A percentile compares a stretch with the other conserved stretches of the same genome.
Evolutionary conservation across 2,329 filamentous ascomycete genomes (phyloP).

Genomic region (Diaporthe humulicola): DNA sequence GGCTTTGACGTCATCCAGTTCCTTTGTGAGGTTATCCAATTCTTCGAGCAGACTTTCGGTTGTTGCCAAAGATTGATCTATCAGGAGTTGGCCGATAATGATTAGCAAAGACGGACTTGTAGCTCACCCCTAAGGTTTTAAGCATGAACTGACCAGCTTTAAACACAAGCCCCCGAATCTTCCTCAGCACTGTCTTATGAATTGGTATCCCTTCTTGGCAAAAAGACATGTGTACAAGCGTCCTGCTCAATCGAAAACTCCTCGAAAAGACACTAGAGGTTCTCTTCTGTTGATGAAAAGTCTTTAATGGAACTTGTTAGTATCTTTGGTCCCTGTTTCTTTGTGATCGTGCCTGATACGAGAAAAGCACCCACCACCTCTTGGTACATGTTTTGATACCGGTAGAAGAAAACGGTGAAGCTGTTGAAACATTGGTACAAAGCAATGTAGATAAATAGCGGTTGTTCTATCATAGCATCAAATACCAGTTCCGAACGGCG

Average conservation of each 20-base stretch:
- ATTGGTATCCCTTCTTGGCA: neutral
- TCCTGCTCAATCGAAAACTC: neutral
- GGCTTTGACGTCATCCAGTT: neutral
- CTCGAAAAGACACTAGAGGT: neutral
- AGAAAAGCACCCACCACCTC: neutral
- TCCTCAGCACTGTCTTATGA: neutral
- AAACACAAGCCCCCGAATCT: no score
- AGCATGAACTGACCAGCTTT: no score
- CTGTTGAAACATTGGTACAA: slow-evolving; percentile 5
- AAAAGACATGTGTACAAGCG: slow-evolving; percentile 7
- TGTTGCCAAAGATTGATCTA: no score
- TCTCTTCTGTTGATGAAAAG: neutral
- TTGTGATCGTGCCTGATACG: no score
- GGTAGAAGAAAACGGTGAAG: neutral
- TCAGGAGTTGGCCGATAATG: no score
- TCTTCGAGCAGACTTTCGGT: no score
- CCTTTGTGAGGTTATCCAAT: neutral
- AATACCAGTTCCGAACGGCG: neutral
- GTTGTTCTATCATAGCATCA: neutral
- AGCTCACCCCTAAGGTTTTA: no score
- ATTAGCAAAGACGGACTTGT: no score
- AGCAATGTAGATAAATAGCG: neutral
- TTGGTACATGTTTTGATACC: neutral
- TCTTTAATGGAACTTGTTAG: neutral
- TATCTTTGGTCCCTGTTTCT: no score